phyloP scores from a whole-genome alignment of 169 alveolate genomes.

The Plasmodium malariae region DNA sequence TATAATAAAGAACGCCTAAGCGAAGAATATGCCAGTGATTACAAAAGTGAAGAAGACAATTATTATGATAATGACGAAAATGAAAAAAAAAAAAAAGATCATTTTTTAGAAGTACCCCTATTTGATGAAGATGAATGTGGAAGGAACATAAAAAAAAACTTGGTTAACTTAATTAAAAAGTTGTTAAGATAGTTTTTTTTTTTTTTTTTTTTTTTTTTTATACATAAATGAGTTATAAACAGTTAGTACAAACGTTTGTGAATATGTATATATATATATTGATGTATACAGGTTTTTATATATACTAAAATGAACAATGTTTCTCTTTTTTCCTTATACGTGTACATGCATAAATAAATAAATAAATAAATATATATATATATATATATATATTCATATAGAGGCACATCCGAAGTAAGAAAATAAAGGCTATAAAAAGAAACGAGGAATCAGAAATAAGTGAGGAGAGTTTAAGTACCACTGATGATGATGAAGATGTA shows the following conservation, averaged over 20 bases:
- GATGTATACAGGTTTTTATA: too few species aligned
- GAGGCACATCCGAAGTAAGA: constrained; percentile 33
- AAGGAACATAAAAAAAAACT: constrained; percentile 27
- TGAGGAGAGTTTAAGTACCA: constrained; percentile 50
- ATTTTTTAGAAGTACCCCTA: constrained; percentile 76
- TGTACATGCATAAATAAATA: neutral
- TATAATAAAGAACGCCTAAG: constrained; percentile 24
- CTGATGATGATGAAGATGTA: constrained; percentile 73
- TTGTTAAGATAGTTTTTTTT: neutral
- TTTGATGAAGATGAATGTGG: constrained; percentile 76
- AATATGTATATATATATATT: neutral
- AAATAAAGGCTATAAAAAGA: constrained; percentile 9
- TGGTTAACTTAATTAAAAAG: constrained; percentile 25
- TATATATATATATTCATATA: neutral
- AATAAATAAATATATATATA: neutral
- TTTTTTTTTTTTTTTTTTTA: neutral
- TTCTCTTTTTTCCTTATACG: constrained; percentile 1
- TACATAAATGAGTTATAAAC: neutral
- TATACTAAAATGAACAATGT: too few species aligned
- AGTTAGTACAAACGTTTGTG: neutral
- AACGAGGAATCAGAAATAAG: constrained; percentile 50
- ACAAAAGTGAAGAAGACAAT: constrained; percentile 18
- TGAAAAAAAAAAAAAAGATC: constrained; percentile 32
- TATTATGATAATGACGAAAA: constrained; percentile 46
- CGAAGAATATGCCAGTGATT: constrained; percentile 50